A percentile compares a stretch with the other conserved stretches of the same genome.
phyloP scores from a whole-genome alignment of 1,139 yeast species.

The Zhuliangozyma parablackwelliae region DNA sequence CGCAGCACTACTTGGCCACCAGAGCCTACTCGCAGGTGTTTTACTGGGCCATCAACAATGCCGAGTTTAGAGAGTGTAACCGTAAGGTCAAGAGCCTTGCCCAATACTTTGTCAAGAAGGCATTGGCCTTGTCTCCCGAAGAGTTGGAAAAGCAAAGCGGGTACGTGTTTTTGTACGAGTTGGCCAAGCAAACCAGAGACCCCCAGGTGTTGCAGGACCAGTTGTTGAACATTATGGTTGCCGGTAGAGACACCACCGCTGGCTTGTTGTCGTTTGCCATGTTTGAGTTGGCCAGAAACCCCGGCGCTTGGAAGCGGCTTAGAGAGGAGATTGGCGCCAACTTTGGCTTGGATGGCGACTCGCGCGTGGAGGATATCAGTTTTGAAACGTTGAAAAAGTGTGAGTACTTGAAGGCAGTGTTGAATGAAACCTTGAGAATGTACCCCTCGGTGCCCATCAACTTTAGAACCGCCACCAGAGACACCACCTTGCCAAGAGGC shows the following conservation, averaged over 20 bases:
- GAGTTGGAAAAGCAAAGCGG: constrained; percentile 37
- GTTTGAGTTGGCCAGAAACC: constrained; percentile 44
- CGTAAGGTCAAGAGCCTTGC: constrained; percentile 32
- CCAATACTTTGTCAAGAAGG: constrained; percentile 24
- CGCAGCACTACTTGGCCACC: constrained; percentile 34
- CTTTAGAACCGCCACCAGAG: constrained; percentile 37
- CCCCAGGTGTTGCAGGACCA: constrained; percentile 49
- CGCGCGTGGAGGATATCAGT: constrained; percentile 23
- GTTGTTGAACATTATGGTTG: constrained; percentile 47
- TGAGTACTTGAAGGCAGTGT: constrained; percentile 43
- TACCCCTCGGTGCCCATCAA: constrained; percentile 54
- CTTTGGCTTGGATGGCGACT: constrained; percentile 29
- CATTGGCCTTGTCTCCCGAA: constrained; percentile 22
- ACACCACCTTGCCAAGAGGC: constrained; percentile 50
- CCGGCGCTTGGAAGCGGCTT: constrained; percentile 34
- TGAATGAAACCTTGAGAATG: constrained; percentile 48
- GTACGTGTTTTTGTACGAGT: constrained; percentile 47
- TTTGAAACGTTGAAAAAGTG: constrained; percentile 48
- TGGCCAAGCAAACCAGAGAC: constrained; percentile 47
- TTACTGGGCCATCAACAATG: constrained; percentile 30
- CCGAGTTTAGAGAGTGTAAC: constrained; percentile 31
- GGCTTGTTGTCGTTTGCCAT: constrained; percentile 46
- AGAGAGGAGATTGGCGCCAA: constrained; percentile 30
- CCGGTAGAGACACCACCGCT: constrained; percentile 60
- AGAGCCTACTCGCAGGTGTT: constrained; percentile 34